Evolutionary conservation across 345 rosid genomes (phyloP).

Genomic region (Reutealis trisperma): DNA sequence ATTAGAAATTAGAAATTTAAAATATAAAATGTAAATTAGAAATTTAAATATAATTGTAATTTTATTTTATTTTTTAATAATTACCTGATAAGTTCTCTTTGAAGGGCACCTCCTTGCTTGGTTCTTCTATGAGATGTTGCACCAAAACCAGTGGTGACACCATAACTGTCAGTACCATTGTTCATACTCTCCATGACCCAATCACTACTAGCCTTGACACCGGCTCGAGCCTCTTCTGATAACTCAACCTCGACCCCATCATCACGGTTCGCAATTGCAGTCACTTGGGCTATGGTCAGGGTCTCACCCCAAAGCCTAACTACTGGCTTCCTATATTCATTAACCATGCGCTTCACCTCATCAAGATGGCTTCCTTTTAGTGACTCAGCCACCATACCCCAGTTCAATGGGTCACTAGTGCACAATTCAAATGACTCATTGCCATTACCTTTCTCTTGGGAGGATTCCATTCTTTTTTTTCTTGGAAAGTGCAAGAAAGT

Average conservation of each 20-base stretch:
- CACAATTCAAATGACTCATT: not conserved
- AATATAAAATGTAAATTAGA: too few species aligned
- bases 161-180: slow-evolving; percentile 35
- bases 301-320: slow-evolving; percentile 70
- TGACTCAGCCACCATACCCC: slow-evolving; percentile 67
- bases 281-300: slow-evolving; percentile 77
- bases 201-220: slow-evolving; percentile 30
- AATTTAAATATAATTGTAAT: too few species aligned
- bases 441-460: not conserved
- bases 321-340: slow-evolving; percentile 54
- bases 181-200: slow-evolving; percentile 30
- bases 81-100: slow-evolving; percentile 31
- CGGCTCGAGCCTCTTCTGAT: slow-evolving; percentile 21
- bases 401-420: slow-evolving; percentile 60
- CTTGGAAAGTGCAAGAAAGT: not conserved
- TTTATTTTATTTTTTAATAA: too few species aligned
- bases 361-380: slow-evolving; percentile 82
- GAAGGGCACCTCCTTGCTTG: slow-evolving; percentile 32
- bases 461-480: too few species aligned
- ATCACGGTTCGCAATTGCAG: slow-evolving; percentile 44
- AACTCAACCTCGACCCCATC: slow-evolving; percentile 22
- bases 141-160: slow-evolving; percentile 36
- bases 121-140: slow-evolving; percentile 35
- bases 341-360: slow-evolving; percentile 76
- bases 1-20: too few species aligned